phyloP scores from a whole-genome alignment of 176 grass and related monocot genomes.

The Ampelocalamus luodianensis region DNA sequence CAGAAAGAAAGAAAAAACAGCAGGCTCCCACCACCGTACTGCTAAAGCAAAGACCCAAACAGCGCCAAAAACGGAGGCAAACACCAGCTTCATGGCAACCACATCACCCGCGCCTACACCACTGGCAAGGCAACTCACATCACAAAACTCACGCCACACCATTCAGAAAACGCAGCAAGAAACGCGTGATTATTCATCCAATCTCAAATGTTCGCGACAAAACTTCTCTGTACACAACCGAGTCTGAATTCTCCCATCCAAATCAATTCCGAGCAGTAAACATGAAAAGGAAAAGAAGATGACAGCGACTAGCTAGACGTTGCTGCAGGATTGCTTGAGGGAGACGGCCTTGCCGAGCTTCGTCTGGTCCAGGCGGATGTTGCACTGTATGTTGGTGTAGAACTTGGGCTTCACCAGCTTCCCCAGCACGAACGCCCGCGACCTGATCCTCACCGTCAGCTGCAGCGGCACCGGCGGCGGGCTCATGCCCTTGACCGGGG shows the following conservation, averaged over 20 bases:
- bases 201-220: constrained; percentile 11
- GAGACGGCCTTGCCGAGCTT: constrained; percentile 61
- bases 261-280: neutral
- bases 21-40: neutral
- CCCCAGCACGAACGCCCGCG: constrained; percentile 81
- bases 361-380: constrained; percentile 56
- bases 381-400: constrained; percentile 65
- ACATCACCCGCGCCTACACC: neutral
- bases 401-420: constrained; percentile 88
- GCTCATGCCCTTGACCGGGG: constrained; percentile 40
- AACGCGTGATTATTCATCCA: constrained; percentile 39
- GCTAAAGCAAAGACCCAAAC: neutral
- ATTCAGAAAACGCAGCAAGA: neutral
- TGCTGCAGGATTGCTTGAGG: constrained; percentile 64
- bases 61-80: neutral
- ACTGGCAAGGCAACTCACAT: neutral
- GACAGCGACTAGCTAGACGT: neutral
- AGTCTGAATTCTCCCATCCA: neutral
- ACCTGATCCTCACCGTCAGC: constrained; percentile 65
- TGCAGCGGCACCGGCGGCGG: constrained; percentile 52
- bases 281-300: neutral
- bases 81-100: neutral
- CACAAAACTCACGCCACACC: neutral
- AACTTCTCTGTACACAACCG: constrained; percentile 41
- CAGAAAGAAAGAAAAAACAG: too few species aligned